phyloP scores from a whole-genome alignment of 1,284 basidiomycete genomes.

The Microbotryomycetes sp. region DNA sequence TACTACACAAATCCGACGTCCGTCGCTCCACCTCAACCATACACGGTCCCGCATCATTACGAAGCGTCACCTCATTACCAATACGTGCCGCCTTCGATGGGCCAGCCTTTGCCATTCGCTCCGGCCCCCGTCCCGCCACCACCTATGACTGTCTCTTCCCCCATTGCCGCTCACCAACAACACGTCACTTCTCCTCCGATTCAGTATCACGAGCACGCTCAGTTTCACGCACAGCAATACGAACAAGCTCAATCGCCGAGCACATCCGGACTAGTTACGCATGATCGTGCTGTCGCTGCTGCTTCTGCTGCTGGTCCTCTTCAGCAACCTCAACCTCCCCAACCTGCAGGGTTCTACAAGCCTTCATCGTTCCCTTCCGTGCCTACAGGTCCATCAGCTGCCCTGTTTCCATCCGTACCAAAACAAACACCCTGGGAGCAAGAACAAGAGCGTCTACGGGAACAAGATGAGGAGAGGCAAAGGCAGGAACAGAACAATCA shows the following conservation, averaged over 20 bases:
- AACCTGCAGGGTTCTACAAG: conserved; percentile 21
- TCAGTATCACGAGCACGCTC: background rate
- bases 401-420: conserved; percentile 17
- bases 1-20: background rate
- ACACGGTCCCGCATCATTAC: background rate
- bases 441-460: background rate
- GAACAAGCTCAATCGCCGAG: background rate
- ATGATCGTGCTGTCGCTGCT: background rate
- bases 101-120: background rate
- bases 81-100: background rate
- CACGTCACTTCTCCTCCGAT: background rate
- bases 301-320: background rate
- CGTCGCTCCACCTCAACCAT: background rate
- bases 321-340: background rate
- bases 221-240: background rate
- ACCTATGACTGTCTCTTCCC: too few species aligned
- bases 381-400: background rate
- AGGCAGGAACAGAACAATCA: background rate
- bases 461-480: conserved; percentile 2
- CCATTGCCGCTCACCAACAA: background rate
- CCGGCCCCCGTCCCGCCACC: background rate
- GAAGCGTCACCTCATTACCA: background rate
- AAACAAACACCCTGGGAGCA: background rate
- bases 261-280: background rate
- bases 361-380: conserved; percentile 21